Percentiles rank a stretch among this genome's conserved stretches.
Conservation (phyloP, 2,329 filamentous ascomycete genomes). For the Massarina eburnea region DNA sequence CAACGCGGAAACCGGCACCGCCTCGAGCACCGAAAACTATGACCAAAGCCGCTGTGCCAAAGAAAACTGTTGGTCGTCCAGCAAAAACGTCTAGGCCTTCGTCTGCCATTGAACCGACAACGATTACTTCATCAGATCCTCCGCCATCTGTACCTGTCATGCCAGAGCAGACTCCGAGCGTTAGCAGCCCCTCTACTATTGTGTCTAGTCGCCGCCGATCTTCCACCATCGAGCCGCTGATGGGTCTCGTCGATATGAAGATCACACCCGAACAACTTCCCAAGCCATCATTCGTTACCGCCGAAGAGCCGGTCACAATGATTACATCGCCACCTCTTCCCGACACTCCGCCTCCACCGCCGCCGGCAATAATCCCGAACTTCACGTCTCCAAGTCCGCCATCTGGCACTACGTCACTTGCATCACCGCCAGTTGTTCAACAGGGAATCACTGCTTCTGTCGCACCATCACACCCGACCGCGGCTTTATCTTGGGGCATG, state of each 20-base stretch:
- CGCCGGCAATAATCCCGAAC: conserved; percentile 32
- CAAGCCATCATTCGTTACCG: conserved; percentile 32
- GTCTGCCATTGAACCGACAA: conserved; percentile 38
- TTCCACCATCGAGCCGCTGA: conserved; percentile 27
- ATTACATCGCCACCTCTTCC: conserved; percentile 33
- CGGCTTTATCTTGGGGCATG: conserved; percentile 1
- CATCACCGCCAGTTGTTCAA: conserved; percentile 11
- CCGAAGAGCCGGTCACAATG: conserved; percentile 18
- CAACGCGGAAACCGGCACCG: conserved; percentile 21
- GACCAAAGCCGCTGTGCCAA: conserved; percentile 20
- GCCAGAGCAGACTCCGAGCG: conserved; percentile 9
- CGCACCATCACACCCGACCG: conserved; percentile 18
- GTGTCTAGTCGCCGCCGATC: conserved; percentile 19
- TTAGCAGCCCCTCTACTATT: not conserved
- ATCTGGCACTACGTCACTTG: conserved; percentile 15
- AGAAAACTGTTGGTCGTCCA: conserved; percentile 27
- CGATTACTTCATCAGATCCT: conserved; percentile 39
- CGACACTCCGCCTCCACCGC: conserved; percentile 43
- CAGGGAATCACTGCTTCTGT: conserved; percentile 1
- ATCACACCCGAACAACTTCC: conserved; percentile 40
- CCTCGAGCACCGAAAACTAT: conserved; percentile 17
- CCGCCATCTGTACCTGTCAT: conserved; percentile 30
- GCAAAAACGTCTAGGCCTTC: conserved; percentile 26
- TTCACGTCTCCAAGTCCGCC: conserved; percentile 36
- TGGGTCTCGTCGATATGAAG: conserved; percentile 31